These are phyloP conservation scores for Penicillium sp. DNA, from an alignment of 2,329 filamentous ascomycete species.

Conservation along the genomic window DNA sequence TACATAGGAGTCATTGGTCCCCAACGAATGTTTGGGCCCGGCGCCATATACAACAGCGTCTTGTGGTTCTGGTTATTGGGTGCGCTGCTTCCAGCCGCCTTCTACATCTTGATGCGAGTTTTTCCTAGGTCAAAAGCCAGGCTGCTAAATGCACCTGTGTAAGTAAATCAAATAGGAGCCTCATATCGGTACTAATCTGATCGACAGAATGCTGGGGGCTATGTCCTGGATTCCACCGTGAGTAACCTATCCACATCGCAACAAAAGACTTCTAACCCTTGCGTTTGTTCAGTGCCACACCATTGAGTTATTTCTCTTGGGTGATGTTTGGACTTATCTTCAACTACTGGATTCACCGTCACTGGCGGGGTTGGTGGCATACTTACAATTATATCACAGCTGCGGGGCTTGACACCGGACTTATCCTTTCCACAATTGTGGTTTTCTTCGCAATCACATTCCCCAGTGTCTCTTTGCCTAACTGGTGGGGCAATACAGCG, in stretches of 20 bases:
- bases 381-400: conserved; percentile 47
- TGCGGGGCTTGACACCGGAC: conserved; percentile 53
- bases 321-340: conserved; percentile 55
- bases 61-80: conserved; percentile 73
- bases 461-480: conserved; percentile 56
- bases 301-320: conserved; percentile 70
- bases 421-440: conserved; percentile 66
- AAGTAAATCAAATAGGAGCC: conserved; percentile 1
- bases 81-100: conserved; percentile 61
- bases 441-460: conserved; percentile 70
- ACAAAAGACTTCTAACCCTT: conserved; percentile 1
- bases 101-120: conserved; percentile 60
- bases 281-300: conserved; percentile 52
- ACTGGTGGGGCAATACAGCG: conserved; percentile 62
- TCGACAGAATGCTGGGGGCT: conserved; percentile 29
- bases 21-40: conserved; percentile 65
- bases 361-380: conserved; percentile 43
- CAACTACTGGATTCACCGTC: conserved; percentile 40
- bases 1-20: conserved; percentile 67
- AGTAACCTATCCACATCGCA: conserved; percentile 43
- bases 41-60: conserved; percentile 64
- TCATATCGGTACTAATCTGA: background rate
- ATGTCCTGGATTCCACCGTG: conserved; percentile 46
- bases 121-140: conserved; percentile 65
- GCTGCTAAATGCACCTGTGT: conserved; percentile 64